Evolutionary conservation across 257 asterid species (phyloP).

Genomic region (Forsythia viridissima): DNA sequence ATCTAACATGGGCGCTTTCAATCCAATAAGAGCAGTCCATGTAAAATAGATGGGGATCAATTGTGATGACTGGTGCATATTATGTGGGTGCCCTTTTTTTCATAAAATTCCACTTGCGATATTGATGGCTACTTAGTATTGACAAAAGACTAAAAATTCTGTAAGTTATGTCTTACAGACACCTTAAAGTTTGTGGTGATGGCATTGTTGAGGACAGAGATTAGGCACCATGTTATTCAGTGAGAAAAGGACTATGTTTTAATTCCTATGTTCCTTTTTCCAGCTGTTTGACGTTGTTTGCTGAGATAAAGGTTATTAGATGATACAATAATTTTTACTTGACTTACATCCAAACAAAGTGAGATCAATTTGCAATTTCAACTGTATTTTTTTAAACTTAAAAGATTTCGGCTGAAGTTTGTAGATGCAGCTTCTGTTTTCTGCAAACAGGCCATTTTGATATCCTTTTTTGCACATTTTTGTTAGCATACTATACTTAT

Average conservation of each 20-base stretch:
- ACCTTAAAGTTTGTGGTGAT: neutral
- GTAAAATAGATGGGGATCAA: neutral
- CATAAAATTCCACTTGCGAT: neutral
- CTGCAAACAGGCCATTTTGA: neutral
- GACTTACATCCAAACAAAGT: neutral
- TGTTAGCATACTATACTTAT: neutral
- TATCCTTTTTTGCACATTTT: neutral
- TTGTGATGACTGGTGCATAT: neutral
- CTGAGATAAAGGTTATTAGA: neutral
- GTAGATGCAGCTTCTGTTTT: neutral
- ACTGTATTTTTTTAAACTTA: neutral
- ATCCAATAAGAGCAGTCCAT: conserved; percentile 4
- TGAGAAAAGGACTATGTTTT: neutral
- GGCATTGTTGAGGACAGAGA: neutral
- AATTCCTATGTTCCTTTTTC: neutral
- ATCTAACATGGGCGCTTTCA: neutral
- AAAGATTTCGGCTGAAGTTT: neutral
- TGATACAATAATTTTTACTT: neutral
- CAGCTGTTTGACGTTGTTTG: neutral
- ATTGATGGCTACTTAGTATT: neutral
- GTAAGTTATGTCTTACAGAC: neutral
- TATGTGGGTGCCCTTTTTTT: conserved; percentile 12
- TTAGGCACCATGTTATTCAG: neutral
- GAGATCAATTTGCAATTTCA: neutral
- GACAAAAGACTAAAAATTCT: neutral